A percentile compares a stretch with the other conserved stretches of the same genome.
Conservation (phyloP, 495 filamentous ascomycete genomes). For the Neurospora cerealis region DNA sequence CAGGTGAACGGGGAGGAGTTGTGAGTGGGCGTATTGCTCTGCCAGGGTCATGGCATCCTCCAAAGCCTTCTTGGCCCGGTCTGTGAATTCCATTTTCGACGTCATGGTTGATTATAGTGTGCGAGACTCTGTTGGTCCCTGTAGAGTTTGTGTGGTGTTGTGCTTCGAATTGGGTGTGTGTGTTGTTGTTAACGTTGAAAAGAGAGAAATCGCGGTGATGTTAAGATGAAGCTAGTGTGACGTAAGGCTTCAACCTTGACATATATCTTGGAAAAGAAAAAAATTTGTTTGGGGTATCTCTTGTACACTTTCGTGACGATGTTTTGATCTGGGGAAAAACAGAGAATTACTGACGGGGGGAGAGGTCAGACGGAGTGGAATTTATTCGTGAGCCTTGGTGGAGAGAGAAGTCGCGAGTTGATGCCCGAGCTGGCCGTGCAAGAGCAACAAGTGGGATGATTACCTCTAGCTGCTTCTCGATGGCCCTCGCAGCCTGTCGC, state of each 20-base stretch:
- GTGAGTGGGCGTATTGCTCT: constrained; percentile 79
- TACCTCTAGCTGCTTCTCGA: constrained; percentile 1
- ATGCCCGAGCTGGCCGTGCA: constrained; percentile 4
- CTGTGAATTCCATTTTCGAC: constrained; percentile 74
- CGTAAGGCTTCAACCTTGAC: constrained; percentile 14
- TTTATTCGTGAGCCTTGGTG: constrained; percentile 12
- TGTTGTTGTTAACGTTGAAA: not conserved
- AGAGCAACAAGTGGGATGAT: constrained; percentile 10
- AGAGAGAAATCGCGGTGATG: not conserved
- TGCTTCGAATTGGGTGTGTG: constrained; percentile 1
- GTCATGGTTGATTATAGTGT: constrained; percentile 29
- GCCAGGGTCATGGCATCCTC: constrained; percentile 76
- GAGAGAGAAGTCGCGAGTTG: constrained; percentile 2
- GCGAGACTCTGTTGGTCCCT: constrained; percentile 12
- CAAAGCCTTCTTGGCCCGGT: constrained; percentile 79
- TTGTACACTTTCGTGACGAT: constrained; percentile 3
- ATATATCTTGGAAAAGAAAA: no score
- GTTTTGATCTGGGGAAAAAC: not conserved
- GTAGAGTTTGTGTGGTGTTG: not conserved
- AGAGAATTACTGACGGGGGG: not conserved
- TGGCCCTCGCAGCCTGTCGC: constrained; percentile 1
- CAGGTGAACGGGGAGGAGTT: constrained; percentile 80
- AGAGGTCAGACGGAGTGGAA: not conserved
- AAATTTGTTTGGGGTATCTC: not conserved
- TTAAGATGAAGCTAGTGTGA: constrained; percentile 10